Conservation (phyloP, 2,329 filamentous ascomycete species). For the Exophiala dermatitidis region DNA sequence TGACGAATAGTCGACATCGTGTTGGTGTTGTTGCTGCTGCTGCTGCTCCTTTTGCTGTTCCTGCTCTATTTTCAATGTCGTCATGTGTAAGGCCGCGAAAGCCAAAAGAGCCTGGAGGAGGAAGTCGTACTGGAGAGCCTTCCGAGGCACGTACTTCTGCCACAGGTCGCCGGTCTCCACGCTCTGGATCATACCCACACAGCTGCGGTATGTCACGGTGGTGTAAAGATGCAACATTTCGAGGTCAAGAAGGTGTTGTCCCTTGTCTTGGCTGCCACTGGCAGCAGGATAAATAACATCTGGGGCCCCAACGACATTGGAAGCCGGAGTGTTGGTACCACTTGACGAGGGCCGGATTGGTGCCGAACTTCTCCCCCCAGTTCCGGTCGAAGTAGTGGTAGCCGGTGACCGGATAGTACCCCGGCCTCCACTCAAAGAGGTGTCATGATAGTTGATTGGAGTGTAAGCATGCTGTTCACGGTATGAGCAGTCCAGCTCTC, state of each 20-base stretch:
- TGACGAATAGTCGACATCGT: too few species aligned
- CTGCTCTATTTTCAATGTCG: not conserved
- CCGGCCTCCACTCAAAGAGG: not conserved
- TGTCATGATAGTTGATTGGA: not conserved
- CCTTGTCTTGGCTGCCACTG: not conserved
- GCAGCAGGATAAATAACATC: not conserved
- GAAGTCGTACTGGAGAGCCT: conserved; percentile 36
- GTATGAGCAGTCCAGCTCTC: conserved; percentile 32
- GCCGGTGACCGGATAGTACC: too few species aligned
- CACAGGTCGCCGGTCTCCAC: conserved; percentile 29
- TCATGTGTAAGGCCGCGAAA: conserved; percentile 33
- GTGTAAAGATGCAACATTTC: conserved; percentile 47
- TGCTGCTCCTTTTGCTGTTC: too few species aligned
- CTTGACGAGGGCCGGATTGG: too few species aligned
- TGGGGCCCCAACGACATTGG: too few species aligned
- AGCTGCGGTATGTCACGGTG: conserved; percentile 40
- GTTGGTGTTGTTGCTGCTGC: too few species aligned
- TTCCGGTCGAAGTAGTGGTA: too few species aligned
- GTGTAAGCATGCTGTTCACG: conserved; percentile 15
- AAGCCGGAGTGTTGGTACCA: too few species aligned
- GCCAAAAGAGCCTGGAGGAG: conserved; percentile 37
- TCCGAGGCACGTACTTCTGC: conserved; percentile 31
- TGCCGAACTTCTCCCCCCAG: too few species aligned
- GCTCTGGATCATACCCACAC: conserved; percentile 36
- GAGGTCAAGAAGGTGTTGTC: conserved; percentile 35